Evolutionary conservation across 305 asterid genomes (phyloP).

Genomic region (Fraxinus angustifolia): DNA sequence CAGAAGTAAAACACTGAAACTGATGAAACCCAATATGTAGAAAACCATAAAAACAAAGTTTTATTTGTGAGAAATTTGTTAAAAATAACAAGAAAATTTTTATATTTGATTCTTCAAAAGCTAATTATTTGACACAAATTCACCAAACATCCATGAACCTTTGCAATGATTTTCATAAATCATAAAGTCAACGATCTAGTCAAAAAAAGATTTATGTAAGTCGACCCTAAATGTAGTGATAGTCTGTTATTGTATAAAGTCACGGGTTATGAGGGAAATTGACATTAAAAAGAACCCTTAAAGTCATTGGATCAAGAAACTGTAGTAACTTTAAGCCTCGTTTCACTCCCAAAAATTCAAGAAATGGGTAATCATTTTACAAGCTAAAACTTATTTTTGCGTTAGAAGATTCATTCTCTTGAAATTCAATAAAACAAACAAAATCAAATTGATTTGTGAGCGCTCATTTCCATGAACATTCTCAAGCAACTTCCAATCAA

Average conservation of each 20-base stretch:
- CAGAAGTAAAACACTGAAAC: background rate
- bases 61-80: background rate
- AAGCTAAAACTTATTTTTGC: background rate
- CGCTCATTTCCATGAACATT: background rate
- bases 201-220: background rate
- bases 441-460: background rate
- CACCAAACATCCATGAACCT: background rate
- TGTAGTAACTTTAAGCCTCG: background rate
- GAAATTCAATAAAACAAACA: background rate
- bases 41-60: background rate
- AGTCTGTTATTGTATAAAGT: background rate
- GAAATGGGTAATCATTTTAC: background rate
- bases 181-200: background rate
- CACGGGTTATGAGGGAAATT: background rate
- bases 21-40: background rate
- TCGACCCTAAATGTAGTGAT: background rate
- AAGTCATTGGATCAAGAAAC: background rate
- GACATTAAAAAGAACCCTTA: background rate
- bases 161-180: background rate
- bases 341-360: background rate
- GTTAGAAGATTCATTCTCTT: background rate
- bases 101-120: background rate
- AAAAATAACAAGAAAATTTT: background rate
- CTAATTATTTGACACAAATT: background rate
- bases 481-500: conserved; percentile 14